A percentile compares a stretch with the other conserved stretches of the same genome.
These are phyloP conservation scores for Cladophialophora psammophila DNA, from an alignment of 2,329 filamentous ascomycete species.

Conservation along the genomic window DNA sequence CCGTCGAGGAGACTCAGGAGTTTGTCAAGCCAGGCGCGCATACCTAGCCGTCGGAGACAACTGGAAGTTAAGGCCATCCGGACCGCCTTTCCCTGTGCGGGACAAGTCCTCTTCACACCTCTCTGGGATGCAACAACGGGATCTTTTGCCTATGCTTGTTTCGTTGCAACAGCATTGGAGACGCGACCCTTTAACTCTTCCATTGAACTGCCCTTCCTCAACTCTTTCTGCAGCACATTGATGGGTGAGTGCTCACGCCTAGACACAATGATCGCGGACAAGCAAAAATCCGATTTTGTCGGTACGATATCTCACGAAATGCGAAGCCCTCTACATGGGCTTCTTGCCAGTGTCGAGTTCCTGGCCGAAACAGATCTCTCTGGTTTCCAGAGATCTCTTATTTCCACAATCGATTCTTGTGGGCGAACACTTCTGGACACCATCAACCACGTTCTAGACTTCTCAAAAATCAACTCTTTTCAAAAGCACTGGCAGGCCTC, in stretches of 20 bases:
- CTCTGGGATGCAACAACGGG: conserved; percentile 56
- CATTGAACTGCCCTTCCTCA: conserved; percentile 49
- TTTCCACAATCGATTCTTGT: conserved; percentile 59
- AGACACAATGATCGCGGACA: conserved; percentile 53
- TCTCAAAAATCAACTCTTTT: conserved; percentile 48
- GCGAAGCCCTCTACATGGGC: conserved; percentile 56
- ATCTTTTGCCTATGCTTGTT: conserved; percentile 27
- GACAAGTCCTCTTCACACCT: conserved; percentile 59
- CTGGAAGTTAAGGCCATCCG: conserved; percentile 44
- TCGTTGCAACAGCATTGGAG: conserved; percentile 38
- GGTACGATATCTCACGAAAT: conserved; percentile 62
- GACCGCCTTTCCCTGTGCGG: conserved; percentile 48
- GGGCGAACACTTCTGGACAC: conserved; percentile 61
- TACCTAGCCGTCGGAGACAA: conserved; percentile 28
- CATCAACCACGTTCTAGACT: conserved; percentile 50
- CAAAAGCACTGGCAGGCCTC: conserved; percentile 44
- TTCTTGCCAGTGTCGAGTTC: conserved; percentile 59
- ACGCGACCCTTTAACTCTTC: conserved; percentile 49
- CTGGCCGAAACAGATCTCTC: conserved; percentile 54
- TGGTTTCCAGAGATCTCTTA: conserved; percentile 52
- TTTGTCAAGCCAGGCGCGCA: conserved; percentile 4
- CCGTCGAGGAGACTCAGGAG: conserved; percentile 46
- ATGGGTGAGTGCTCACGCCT: conserved; percentile 52
- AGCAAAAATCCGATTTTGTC: conserved; percentile 61
- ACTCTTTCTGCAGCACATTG: conserved; percentile 51